Evolutionary conservation across 345 rosid genomes (phyloP).

Genomic region (Eucalyptus fibrosa): DNA sequence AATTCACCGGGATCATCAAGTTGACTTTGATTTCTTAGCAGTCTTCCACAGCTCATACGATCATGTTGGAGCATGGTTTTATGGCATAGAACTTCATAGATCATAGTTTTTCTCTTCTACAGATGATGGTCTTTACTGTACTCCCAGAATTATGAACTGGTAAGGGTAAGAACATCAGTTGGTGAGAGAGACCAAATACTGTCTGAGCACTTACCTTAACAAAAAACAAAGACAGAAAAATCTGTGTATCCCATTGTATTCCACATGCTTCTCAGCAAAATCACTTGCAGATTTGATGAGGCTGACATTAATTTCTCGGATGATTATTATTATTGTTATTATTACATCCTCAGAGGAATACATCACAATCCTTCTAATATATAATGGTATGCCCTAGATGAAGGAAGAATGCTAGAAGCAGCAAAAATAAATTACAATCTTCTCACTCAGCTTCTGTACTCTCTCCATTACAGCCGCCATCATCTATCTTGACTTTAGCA

Average conservation of each 20-base stretch:
- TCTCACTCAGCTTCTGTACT: not conserved
- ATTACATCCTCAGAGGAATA: not conserved
- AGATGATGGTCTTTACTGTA: not conserved
- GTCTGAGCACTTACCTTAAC: not conserved
- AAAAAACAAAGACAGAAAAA: too few species aligned
- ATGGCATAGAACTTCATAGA: not conserved
- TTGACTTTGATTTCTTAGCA: not conserved
- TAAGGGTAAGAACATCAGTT: not conserved
- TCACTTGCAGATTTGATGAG: not conserved
- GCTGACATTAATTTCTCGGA: not conserved
- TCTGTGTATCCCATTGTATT: not conserved
- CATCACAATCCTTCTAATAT: not conserved
- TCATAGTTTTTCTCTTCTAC: not conserved
- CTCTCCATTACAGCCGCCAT: not conserved
- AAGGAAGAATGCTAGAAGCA: not conserved
- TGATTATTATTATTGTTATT: not conserved
- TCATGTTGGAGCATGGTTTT: not conserved
- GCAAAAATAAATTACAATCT: not conserved
- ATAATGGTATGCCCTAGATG: not conserved
- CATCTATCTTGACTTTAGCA: slow-evolving; percentile 36
- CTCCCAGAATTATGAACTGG: not conserved
- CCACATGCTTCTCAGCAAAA: not conserved
- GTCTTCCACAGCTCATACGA: not conserved
- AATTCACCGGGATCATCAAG: not conserved
- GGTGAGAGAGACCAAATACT: not conserved